These are phyloP conservation scores for Friedmanniomyces endolithicus DNA, from an alignment of 495 filamentous ascomycete genomes.

Conservation along the genomic window DNA sequence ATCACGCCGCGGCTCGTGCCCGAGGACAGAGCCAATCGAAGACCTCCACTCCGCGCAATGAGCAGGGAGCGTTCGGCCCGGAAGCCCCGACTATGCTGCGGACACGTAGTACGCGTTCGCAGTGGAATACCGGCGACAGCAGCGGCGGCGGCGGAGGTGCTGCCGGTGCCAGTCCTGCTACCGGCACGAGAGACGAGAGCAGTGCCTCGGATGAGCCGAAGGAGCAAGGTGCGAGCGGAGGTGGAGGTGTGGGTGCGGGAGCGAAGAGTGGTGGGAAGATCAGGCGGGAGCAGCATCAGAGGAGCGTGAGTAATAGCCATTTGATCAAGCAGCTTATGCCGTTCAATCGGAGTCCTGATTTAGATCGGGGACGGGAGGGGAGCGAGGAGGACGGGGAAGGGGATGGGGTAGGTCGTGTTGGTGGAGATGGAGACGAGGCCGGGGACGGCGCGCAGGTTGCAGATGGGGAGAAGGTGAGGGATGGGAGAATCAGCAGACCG, in stretches of 20 bases:
- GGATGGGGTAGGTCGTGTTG: neutral
- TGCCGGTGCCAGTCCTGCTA: no score
- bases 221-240: neutral
- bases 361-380: slow-evolving; percentile 5
- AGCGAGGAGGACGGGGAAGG: neutral
- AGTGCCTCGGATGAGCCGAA: slow-evolving; percentile 6
- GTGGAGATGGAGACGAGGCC: neutral
- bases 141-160: no score
- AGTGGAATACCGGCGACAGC: neutral
- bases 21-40: slow-evolving; percentile 10
- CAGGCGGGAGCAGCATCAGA: slow-evolving; percentile 6
- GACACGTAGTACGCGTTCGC: slow-evolving; percentile 16
- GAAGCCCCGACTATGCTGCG: slow-evolving; percentile 11
- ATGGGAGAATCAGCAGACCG: neutral
- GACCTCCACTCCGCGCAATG: slow-evolving; percentile 16
- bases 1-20: neutral
- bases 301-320: slow-evolving; percentile 15
- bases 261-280: neutral
- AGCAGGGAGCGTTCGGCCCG: slow-evolving; percentile 5
- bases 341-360: slow-evolving; percentile 21
- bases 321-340: slow-evolving; percentile 18
- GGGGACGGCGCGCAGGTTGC: neutral
- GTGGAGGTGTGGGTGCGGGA: neutral
- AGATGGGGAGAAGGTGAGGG: neutral
- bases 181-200: neutral